Evolutionary conservation across 148 eudicot genomes (phyloP), one percentile per base, ranked within the genome.

Genomic region (Cornus florida): DNA sequence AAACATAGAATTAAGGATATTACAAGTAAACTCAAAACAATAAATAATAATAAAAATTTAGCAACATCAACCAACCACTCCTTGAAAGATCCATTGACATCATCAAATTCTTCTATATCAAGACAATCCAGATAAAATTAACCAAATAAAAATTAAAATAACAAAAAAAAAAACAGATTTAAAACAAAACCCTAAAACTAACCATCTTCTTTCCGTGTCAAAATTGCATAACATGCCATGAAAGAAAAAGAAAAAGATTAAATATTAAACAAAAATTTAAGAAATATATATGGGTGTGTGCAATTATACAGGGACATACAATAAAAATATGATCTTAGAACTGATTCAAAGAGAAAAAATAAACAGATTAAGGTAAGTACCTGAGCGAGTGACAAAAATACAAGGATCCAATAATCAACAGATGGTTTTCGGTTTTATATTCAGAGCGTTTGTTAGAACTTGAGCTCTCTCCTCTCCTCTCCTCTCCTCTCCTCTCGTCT

Each of bases 181-280:
- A 5, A 13, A 73, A 50, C 17, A 11, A 60, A 73, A 53, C n/a
- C 13, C 22, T 73, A 22, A 10, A 73, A 8, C 6, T 14, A 57
- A 50, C 79, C 79, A 41, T 70, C 48, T 48, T 77, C 28, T 28
- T 39, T 5, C 46, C 16, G 62, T 53, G 43, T 57, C 78, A 46
- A 14, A 31, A 24, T 62, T 17, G 64, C 19, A 57, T 57, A 35
- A 35, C 64, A 57, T 0, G 32, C 28, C 28, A 28, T 39, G 16
- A 16, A 48, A 13, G 35, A 67, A 32, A 2, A 48, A 62, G 9
- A 6, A 3, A 39, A 22, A 65, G 23, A 41, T 14, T 0, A 5
- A 46, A 4, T 17, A 7, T 17, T 0, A 76, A 43, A 7, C 22
- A n/a, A 39, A 1, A 14, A 2, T 6, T 3, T 5, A 76, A 43